Base-by-base conservation (phyloP, 2,329 filamentous ascomycete species). In the Daldinia sp. region DNA sequence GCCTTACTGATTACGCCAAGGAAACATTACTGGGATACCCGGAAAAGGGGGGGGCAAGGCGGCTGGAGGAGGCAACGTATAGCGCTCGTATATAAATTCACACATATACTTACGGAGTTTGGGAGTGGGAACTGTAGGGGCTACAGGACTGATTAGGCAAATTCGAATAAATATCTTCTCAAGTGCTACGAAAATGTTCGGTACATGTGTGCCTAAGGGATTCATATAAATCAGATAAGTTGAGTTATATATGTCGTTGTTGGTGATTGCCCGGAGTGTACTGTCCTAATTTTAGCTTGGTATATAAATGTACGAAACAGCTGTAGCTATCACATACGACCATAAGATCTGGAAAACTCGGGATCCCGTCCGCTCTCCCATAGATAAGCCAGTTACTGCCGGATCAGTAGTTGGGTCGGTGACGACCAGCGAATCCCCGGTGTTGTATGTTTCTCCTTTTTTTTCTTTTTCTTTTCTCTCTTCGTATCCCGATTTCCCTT, bases 21-120 rank as follows among this genome's bases (percentile, higher is more conserved):
- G 59, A 51, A n/a, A 45, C 23, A 55, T 41, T 43, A 58, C 50
- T 64, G 53, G 61, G 39, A 64, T 64, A 64, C 64, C 57, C 57
- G 41, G 58, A 45, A 34, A 43, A 21, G 53, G 43, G 27, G 17
- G 32, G 25, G 30, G 30, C n/a, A 21, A 23, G 35, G 47, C 17
- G 29, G 30, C 15, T 9, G 30, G 47, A 9, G 29, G 29, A 49
- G 27, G 27, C 25, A 30, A 35, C 25, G 29, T 19, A 32, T 11
- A 6, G 29, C 29, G 29, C n/a, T n/a, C n/a, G n/a, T n/a, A 45
- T 48, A 32, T 48, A 15, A 30, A 11, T 15, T 48, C 45, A 48
- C 27, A 48, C 29, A 32, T 48, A 48, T 48, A 48, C 15, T 48
- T 27, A 45, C 3, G 63, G 63, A 53, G 62, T 61, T 62, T 49